phyloP scores from a whole-genome alignment of 2,329 filamentous ascomycete species.

The Diaporthe vaccinii region DNA sequence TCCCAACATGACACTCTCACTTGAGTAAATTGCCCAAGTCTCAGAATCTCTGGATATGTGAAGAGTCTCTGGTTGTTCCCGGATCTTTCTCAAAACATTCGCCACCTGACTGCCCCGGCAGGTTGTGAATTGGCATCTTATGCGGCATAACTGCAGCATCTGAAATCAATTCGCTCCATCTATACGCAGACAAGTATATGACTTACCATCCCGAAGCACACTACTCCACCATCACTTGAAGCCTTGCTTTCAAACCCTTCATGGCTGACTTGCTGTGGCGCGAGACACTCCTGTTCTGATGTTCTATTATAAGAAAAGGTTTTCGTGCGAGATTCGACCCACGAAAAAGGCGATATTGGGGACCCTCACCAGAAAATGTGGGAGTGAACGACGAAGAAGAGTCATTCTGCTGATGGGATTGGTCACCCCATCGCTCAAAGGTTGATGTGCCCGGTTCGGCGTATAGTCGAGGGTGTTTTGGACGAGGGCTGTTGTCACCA shows the following conservation, averaged over 20 bases:
- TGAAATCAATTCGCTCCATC: not conserved
- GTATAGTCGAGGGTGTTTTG: not conserved
- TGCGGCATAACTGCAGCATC: not conserved
- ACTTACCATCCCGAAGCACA: constrained; percentile 21
- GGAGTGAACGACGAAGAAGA: not conserved
- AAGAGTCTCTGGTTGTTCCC: not conserved
- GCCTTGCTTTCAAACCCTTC: not conserved
- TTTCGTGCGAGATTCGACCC: not conserved
- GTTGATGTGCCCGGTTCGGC: not conserved
- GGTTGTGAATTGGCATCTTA: constrained; percentile 9
- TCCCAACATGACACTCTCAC: not conserved
- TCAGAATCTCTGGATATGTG: not conserved
- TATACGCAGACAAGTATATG: not conserved
- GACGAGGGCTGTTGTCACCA: not conserved
- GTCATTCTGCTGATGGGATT: not conserved
- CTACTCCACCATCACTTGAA: not conserved
- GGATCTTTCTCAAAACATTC: not conserved
- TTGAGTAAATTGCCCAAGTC: not conserved
- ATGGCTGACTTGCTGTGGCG: not conserved
- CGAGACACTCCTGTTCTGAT: not conserved
- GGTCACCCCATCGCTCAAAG: not conserved
- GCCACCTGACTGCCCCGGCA: constrained; percentile 11
- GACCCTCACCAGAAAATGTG: not conserved
- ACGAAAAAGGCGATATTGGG: not conserved
- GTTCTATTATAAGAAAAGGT: not conserved